Evolutionary conservation across 2,329 filamentous ascomycete species (phyloP), one percentile per base, ranked within the genome.

Genomic region (Aspergillus uvarum): DNA sequence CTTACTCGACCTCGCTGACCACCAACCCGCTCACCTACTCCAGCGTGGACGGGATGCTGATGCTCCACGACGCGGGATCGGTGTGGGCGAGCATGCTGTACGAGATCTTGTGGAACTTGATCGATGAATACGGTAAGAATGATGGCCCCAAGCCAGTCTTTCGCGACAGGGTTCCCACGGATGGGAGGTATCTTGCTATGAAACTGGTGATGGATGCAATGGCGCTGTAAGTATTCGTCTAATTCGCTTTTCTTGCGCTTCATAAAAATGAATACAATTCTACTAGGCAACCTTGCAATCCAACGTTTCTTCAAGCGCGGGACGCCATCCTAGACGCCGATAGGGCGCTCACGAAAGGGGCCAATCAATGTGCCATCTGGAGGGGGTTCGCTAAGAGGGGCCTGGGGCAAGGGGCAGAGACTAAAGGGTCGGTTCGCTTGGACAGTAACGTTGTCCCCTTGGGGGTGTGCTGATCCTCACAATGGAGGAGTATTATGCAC

Each of bases 161-260:
- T 12, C 31, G 38, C n/a, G 44, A 58, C n/a, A 55, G 47, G 3
- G 56, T 64, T 7, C 60, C 62, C 2, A 64, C 62, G 4, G 62
- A 64, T 14, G 62, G 62, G n/a, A 64, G 59, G 58, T 64, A 60
- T 31, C 58, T 64, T 5, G n/a, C 62, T 16, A 64, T 64, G 62
- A 64, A 64, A 50, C 19, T 64, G 16, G 54, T 64, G 2, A 44
- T 64, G 2, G 60, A 62, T 50, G 62, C 42, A 1, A 62, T 64
- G 62, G 62, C 62, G 2, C 38, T 64, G 62, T 64, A 38, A 57
- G 62, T 60, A n/a, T 42, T 4, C 16, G 2, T 21, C 16, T 14
- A 10, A 7, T 6, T 29, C 11, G 8, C 29, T 8, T 6, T 22
- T 16, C 4, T 7, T 21, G 12, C 5, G 14, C 32, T 21, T 16